Percentiles rank a stretch among this genome's conserved stretches.
Evolutionary conservation across 345 rosid species (phyloP).

Genomic region (Punica granatum): DNA sequence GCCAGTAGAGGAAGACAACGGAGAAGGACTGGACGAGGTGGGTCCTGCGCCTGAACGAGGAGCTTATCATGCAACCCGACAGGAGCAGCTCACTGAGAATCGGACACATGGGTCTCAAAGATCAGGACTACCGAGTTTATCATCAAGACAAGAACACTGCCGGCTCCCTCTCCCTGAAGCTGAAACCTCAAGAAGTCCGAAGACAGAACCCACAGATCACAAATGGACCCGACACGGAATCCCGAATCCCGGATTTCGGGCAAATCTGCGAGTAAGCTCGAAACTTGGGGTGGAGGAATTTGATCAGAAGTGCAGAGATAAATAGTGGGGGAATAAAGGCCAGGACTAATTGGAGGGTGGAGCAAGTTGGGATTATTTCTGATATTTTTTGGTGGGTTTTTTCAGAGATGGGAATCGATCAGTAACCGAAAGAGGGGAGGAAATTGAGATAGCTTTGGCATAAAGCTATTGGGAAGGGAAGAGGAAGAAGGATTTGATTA

Average conservation of each 20-base stretch:
- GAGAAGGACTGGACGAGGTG: constrained; percentile 99
- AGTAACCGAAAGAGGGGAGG: constrained; percentile 8
- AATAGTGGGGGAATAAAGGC: constrained; percentile 1
- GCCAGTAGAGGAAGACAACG: constrained; percentile 94
- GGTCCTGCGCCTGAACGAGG: constrained; percentile 79
- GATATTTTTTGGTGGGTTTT: background rate
- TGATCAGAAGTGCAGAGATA: background rate
- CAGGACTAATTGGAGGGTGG: background rate
- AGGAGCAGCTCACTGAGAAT: constrained; percentile 79
- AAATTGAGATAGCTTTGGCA: constrained; percentile 8
- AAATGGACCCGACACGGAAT: background rate
- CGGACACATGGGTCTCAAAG: constrained; percentile 96
- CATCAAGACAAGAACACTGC: too few species aligned
- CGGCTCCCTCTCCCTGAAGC: too few species aligned
- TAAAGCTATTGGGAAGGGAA: constrained; percentile 3
- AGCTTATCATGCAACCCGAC: constrained; percentile 69
- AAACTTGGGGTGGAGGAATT: background rate
- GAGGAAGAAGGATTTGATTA: background rate
- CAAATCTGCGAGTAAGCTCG: background rate
- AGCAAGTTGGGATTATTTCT: background rate
- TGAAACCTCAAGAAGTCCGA: background rate
- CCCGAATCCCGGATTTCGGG: background rate
- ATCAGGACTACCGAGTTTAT: constrained; percentile 47
- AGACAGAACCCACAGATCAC: background rate
- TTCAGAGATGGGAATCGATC: background rate